Base-by-base conservation (phyloP, 2,329 filamentous ascomycete species). In the Thelonectria discophora region DNA sequence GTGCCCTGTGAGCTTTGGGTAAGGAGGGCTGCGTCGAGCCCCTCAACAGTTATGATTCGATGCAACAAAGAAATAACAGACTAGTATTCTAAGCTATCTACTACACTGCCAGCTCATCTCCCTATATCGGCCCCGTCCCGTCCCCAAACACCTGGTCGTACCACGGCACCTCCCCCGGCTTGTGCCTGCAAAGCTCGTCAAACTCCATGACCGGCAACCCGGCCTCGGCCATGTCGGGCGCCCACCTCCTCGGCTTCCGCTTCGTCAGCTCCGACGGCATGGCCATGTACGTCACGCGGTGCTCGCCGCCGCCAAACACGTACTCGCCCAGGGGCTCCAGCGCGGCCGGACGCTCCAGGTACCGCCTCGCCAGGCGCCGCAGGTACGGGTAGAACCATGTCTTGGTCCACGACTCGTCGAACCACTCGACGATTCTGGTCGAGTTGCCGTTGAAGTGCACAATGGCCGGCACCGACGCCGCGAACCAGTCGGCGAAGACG, bases 401-500 rank as follows among this genome's bases (percentile, higher is more conserved):
- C 2, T 30, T 40, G 34, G 62, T 51, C 64, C 65, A 65, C 66
- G 27, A 30, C 4, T 7, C 27, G 4, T 7, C 64, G 67, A 2
- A 45, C 24, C 8, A 43, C 40, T 2, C 54, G 54, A 0, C 66
- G 0, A 51, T 53, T 39, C 70, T 69, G 0, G 56, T 56, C 1
- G 55, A 60, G 9, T 68, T 58, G 0, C 65, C 65, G 8, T 70
- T 70, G 48, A 67, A 63, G 5, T 70, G 68, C 0, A 70, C n/a
- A 0, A 63, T 61, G 0, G 63, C 69, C 0, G 67, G 67, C 20
- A 69, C 56, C 1, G 67, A 55, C 1, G 50, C 46, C 1, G 65
- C 65, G 53, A 39, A 69, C n/a, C 65, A 69, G 5, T 69, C 67
- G 1, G 21, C 61, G 5, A 66, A 69, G 0, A 69, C 32, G 0